Evolutionary conservation across 108 stramenopile genomes (phyloP).

Genomic region (Cyclotella atomus): DNA sequence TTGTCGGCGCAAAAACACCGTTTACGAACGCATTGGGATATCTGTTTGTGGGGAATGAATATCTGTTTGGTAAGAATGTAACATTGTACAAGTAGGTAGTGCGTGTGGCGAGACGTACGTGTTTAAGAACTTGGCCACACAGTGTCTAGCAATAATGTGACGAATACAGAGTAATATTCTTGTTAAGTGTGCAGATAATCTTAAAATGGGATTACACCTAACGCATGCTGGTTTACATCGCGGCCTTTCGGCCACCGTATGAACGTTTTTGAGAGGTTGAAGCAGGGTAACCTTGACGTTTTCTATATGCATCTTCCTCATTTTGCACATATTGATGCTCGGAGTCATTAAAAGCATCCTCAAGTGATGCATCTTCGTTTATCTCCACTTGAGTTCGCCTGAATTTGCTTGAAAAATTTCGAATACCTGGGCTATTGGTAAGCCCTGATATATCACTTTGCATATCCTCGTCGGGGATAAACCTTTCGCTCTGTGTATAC

Average conservation of each 20-base stretch:
- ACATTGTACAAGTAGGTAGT: too few species aligned
- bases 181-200: too few species aligned
- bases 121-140: background rate
- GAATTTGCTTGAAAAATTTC: constrained; percentile 34
- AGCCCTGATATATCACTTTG: constrained; percentile 41
- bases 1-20: too few species aligned
- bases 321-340: constrained; percentile 14
- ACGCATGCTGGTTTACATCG: constrained; percentile 7
- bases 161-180: background rate
- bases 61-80: too few species aligned
- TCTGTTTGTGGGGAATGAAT: too few species aligned
- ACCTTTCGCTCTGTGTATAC: constrained; percentile 18
- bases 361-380: constrained; percentile 28
- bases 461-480: constrained; percentile 28
- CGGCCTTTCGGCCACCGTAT: background rate
- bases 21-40: too few species aligned
- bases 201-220: too few species aligned
- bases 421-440: constrained; percentile 43
- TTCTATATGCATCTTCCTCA: constrained; percentile 1
- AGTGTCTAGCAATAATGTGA: background rate
- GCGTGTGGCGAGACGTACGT: background rate
- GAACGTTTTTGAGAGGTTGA: background rate
- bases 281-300: constrained; percentile 2
- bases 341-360: constrained; percentile 32
- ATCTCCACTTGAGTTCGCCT: constrained; percentile 22